phyloP scores from a whole-genome alignment of 805 yeast genomes.

The Metschnikowia gelsemii region DNA sequence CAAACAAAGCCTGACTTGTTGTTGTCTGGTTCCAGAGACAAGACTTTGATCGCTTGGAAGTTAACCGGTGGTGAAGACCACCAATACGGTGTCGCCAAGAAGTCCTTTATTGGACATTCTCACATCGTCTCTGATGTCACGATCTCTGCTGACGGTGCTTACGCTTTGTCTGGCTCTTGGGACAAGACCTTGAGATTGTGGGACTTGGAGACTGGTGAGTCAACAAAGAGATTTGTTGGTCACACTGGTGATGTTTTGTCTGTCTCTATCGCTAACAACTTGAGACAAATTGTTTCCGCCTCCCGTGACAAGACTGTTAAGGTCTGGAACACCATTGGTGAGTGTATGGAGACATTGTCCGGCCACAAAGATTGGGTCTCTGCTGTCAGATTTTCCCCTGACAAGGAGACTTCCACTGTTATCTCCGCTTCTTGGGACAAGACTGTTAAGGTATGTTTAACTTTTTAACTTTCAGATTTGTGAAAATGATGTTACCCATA shows the following conservation, averaged over 20 bases:
- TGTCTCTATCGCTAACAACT: constrained; percentile 92
- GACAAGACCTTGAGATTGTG: constrained; percentile 98
- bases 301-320: constrained; percentile 98
- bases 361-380: constrained; percentile 99
- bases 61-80: constrained; percentile 88
- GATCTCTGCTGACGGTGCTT: constrained; percentile 96
- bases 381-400: constrained; percentile 95
- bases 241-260: constrained; percentile 97
- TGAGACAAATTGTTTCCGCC: constrained; percentile 97
- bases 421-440: constrained; percentile 99
- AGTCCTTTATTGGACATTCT: constrained; percentile 96
- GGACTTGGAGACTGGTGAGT: constrained; percentile 93
- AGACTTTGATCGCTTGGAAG: constrained; percentile 97
- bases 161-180: constrained; percentile 99
- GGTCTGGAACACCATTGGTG: constrained; percentile 99
- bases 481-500: constrained; percentile 73
- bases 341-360: constrained; percentile 88
- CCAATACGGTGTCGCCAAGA: constrained; percentile 97
- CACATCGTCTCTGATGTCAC: constrained; percentile 98
- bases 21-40: constrained; percentile 98
- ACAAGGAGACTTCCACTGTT: constrained; percentile 65
- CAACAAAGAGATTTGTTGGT: constrained; percentile 93
- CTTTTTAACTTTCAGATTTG: constrained; percentile 17
- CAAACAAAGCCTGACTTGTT: constrained; percentile 97
- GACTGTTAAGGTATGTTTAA: constrained; percentile 90